Base-by-base conservation (phyloP, 2,329 filamentous ascomycete species). In the Biscogniauxia marginata region DNA sequence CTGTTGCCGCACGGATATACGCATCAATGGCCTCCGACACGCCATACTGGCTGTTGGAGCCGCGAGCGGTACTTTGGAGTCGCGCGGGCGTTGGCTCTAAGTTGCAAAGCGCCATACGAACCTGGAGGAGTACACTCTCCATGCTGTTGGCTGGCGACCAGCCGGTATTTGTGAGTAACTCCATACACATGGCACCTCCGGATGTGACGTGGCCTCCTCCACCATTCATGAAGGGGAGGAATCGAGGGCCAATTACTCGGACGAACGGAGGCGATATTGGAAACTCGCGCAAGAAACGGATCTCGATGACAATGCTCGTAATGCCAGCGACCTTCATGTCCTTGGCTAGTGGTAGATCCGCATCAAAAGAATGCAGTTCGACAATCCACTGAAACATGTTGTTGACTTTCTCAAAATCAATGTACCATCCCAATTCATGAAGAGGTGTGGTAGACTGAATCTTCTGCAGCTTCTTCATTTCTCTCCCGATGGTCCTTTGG, bases 311-410 rank as follows among this genome's bases (percentile, higher is more conserved):
- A 43, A 96, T 77, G 67, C 89, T 92, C 20, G 78, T 82, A 55
- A 88, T 64, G 0, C 77, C 79, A 1, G 76, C 78, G 2, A 70
- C 65, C 69, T 86, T 84, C 84, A 96, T 91, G 67, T 96, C 92
- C 52, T 81, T 69, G 0, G 89, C 86, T 1, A 97, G 77, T 0
- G 89, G 90, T 0, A 95, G 78, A 1, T 75, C 70, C 0, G 75
- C 61, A 21, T 91, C 87, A 66, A 96, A 96, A 46, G 87, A 90
- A 70, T 96, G 93, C 1, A 97, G 77, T 70, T 96, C 90, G 5
- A 96, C 86, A 56, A 96, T 91, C 92, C 92, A 96, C 67, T 96
- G 91, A 67, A 95, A 96, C 59, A 92, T 79, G 66, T 93, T 96
- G 20, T 76, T 81, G 39, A 93, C 77, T 50, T 84, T 81, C 5